Evolutionary conservation across 805 yeast genomes (phyloP).

Genomic region (Candida coquimbonensis): DNA sequence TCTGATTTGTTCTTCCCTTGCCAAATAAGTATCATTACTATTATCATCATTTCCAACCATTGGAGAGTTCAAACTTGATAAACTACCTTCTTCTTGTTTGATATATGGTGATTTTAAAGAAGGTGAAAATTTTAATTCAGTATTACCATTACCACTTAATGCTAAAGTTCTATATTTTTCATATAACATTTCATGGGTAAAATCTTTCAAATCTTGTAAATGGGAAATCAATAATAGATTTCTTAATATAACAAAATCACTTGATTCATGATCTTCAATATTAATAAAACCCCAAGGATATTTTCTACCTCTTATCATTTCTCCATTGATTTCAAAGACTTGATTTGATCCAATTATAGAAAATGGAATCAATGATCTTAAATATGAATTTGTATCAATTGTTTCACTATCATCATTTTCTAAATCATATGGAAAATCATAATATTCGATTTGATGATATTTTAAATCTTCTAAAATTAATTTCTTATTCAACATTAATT

Average conservation of each 20-base stretch:
- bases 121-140: constrained; percentile 13
- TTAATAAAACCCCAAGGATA: constrained; percentile 57
- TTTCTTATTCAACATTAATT: constrained; percentile 64
- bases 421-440: constrained; percentile 61
- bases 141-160: constrained; percentile 46
- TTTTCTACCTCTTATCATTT: constrained; percentile 40
- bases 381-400: constrained; percentile 55
- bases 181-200: constrained; percentile 79
- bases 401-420: constrained; percentile 52
- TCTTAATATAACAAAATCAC: constrained; percentile 76
- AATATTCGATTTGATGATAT: constrained; percentile 62
- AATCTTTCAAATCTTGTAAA: constrained; percentile 80
- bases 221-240: constrained; percentile 78
- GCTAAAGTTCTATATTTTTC: constrained; percentile 89
- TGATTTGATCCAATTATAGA: constrained; percentile 66
- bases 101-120: constrained; percentile 17
- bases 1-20: constrained; percentile 84
- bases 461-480: constrained; percentile 73
- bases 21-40: constrained; percentile 37
- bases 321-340: constrained; percentile 41
- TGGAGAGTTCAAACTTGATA: constrained; percentile 14
- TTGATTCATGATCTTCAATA: constrained; percentile 63
- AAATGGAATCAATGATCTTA: constrained; percentile 60
- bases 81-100: constrained; percentile 18
- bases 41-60: background rate